phyloP scores from a whole-genome alignment of 2,329 filamentous ascomycete species.

The Epichloe baconii region DNA sequence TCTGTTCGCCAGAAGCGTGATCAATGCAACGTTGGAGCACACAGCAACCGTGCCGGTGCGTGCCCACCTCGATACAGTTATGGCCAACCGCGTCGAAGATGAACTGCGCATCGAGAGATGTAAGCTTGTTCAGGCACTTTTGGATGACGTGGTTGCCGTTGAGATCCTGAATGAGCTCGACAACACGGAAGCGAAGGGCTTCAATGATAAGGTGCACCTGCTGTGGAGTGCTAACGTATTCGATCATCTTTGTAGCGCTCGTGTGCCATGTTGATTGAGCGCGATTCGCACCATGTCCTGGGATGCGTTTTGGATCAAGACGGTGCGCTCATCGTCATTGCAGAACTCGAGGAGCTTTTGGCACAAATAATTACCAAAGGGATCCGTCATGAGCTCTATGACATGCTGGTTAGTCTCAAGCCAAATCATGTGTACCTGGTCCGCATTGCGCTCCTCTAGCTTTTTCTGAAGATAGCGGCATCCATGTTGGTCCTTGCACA shows the following conservation, averaged over 20 bases:
- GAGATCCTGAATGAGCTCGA: slow-evolving; percentile 89
- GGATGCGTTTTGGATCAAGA: slow-evolving; percentile 80
- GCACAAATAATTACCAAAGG: slow-evolving; percentile 97
- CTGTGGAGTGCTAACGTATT: slow-evolving; percentile 75
- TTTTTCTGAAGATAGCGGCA: slow-evolving; percentile 96
- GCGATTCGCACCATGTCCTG: slow-evolving; percentile 84
- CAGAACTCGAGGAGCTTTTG: slow-evolving; percentile 95
- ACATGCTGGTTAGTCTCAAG: slow-evolving; percentile 87
- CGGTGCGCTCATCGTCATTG: slow-evolving; percentile 88
- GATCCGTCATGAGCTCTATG: slow-evolving; percentile 95
- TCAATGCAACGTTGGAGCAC: slow-evolving; percentile 97
- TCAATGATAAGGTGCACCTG: slow-evolving; percentile 83
- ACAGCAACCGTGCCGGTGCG: slow-evolving; percentile 94
- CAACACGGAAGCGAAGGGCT: slow-evolving; percentile 70
- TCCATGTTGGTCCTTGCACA: slow-evolving; percentile 97
- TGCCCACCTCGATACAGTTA: slow-evolving; percentile 82
- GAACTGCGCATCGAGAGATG: slow-evolving; percentile 74
- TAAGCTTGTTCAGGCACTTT: slow-evolving; percentile 94
- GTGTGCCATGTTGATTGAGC: slow-evolving; percentile 91
- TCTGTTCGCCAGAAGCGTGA: slow-evolving; percentile 83
- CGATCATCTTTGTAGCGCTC: slow-evolving; percentile 98
- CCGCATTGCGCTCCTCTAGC: slow-evolving; percentile 74
- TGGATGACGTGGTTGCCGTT: slow-evolving; percentile 99
- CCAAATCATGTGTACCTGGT: slow-evolving; percentile 87
- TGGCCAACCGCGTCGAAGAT: slow-evolving; percentile 90